Evolutionary conservation across 176 grass and related monocot species (phyloP).

Genomic region (Musa troglodytarum): DNA sequence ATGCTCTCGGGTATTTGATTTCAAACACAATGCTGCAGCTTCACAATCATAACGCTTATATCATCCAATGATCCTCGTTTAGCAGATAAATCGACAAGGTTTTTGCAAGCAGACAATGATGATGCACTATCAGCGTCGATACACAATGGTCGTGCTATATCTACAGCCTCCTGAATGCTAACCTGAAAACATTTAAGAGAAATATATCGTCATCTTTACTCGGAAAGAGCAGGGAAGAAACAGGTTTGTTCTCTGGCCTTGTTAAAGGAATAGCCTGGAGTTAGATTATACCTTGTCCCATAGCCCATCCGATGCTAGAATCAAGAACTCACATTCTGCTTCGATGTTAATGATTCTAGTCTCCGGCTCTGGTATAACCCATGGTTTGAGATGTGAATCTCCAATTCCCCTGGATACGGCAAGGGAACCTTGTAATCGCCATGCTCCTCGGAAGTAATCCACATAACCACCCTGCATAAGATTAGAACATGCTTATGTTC

Average conservation of each 20-base stretch:
- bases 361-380: constrained; percentile 77
- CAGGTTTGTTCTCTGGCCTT: too few species aligned
- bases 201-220: not conserved
- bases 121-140: constrained; percentile 27
- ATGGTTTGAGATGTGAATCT: constrained; percentile 76
- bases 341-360: constrained; percentile 44
- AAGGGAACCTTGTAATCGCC: constrained; percentile 85
- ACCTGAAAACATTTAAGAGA: not conserved
- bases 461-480: constrained; percentile 66
- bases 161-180: constrained; percentile 76
- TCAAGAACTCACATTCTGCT: constrained; percentile 63
- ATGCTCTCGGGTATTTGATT: not conserved
- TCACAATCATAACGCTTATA: constrained; percentile 70
- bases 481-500: not conserved
- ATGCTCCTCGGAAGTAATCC: constrained; percentile 62
- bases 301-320: constrained; percentile 78
- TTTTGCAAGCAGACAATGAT: constrained; percentile 54
- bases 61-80: constrained; percentile 70
- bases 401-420: constrained; percentile 80
- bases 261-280: too few species aligned
- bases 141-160: constrained; percentile 41
- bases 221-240: too few species aligned
- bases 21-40: constrained; percentile 40
- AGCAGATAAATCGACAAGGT: constrained; percentile 50
- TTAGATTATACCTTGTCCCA: constrained; percentile 57